Base-by-base conservation (phyloP, 78 protist species). In the Salpingoeca rosetta region DNA sequence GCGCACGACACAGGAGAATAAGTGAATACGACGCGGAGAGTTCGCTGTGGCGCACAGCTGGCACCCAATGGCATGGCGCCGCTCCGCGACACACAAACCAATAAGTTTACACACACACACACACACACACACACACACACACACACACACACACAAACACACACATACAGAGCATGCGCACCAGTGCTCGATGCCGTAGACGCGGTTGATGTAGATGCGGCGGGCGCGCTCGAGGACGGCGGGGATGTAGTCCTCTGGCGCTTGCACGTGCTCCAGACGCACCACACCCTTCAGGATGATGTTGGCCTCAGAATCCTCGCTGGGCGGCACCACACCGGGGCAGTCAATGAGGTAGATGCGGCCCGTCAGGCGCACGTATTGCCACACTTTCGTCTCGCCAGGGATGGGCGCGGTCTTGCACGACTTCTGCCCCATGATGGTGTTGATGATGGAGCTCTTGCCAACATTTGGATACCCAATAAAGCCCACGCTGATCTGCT, bases 341-440 rank as follows among this genome's bases (percentile, higher is more conserved):
- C 99, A 98, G 90, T 98, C 99, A 89, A 98, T 95, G 36, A 98
- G 87, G 92, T 81, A 98, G 91, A 98, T 95, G 74, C 91, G 42
- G 82, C 88, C 82, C 92, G 93, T 92, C 65, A 98, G 92, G 31
- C 98, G 90, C 40, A 98, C 89, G 93, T 98, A 98, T 89, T 98
- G 99, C 99, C 99, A 98, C 74, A 81, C 97, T 85, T 98, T 98
- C 24, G 99, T 98, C 90, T 98, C 97, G 27, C 99, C 99, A 0
- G 99, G 99, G 40, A 96, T 89, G 25, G 99, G 99, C 0, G 99
- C 99, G 11, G 94, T 98, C 78, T 87, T 91, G 91, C 99, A 95
- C 39, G 90, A 98, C 36, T 45, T 76, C 87, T 97, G 94, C 76
- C 85, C 41, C 57, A 75, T 56, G 22, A 98, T 90, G 0, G 99